phyloP scores from a whole-genome alignment of 2,329 filamentous ascomycete species.

The Bipolaris zeicola region DNA sequence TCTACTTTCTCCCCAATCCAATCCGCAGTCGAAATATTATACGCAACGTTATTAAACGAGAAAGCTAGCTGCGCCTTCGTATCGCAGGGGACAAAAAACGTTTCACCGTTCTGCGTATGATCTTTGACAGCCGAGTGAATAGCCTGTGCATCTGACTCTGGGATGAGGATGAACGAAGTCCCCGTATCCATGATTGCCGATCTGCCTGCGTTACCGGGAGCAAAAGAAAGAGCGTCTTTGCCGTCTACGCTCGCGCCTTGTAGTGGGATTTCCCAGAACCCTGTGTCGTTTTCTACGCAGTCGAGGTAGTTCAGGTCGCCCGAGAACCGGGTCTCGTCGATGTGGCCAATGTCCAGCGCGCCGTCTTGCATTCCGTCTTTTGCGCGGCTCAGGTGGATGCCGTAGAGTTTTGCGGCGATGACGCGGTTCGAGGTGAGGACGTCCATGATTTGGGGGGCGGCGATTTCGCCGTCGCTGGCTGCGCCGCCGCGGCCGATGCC shows the following conservation, averaged over 20 bases:
- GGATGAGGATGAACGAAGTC: constrained; percentile 78
- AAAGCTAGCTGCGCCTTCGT: constrained; percentile 66
- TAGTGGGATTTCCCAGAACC: constrained; percentile 75
- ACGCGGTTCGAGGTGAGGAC: constrained; percentile 62
- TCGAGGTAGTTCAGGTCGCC: constrained; percentile 72
- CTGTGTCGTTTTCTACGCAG: constrained; percentile 55
- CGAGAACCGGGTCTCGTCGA: constrained; percentile 69
- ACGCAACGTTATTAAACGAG: constrained; percentile 70
- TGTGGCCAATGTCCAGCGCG: constrained; percentile 75
- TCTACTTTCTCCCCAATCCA: constrained; percentile 63
- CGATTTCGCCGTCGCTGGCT: constrained; percentile 49
- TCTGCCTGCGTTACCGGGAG: too few species aligned
- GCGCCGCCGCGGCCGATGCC: constrained; percentile 71
- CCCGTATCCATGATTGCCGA: constrained; percentile 78
- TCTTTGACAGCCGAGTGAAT: constrained; percentile 72
- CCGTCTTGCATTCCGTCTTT: constrained; percentile 71
- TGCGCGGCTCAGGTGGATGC: constrained; percentile 71
- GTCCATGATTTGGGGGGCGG: constrained; percentile 69
- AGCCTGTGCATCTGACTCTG: constrained; percentile 66
- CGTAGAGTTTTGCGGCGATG: constrained; percentile 70
- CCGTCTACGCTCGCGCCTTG: constrained; percentile 69
- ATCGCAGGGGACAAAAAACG: constrained; percentile 75
- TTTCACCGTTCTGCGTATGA: constrained; percentile 62
- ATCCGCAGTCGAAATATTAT: constrained; percentile 70
- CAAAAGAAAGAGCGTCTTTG: constrained; percentile 43